These are phyloP conservation scores for Geotrichum restrictum DNA, from an alignment of 1,139 yeast genomes.

Conservation along the genomic window DNA sequence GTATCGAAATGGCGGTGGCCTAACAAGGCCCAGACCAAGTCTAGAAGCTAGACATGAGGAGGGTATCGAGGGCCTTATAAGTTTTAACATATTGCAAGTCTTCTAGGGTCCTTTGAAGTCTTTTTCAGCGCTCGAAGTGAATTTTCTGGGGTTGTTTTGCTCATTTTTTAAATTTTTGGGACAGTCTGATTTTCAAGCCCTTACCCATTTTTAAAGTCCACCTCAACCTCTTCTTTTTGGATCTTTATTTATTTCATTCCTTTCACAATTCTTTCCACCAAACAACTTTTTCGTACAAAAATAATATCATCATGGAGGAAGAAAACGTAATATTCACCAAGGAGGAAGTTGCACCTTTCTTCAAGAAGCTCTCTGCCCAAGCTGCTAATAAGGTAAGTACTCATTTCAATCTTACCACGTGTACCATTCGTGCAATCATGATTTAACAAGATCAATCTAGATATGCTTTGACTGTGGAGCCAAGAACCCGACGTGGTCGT, in stretches of 20 bases:
- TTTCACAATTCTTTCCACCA: not conserved
- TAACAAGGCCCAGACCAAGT: not conserved
- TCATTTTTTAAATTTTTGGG: not conserved
- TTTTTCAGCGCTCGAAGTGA: not conserved
- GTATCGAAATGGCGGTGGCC: not conserved
- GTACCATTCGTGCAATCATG: not conserved
- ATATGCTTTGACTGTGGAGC: constrained; percentile 92
- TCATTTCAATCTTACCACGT: not conserved
- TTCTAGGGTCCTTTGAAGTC: no score
- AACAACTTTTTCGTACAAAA: not conserved
- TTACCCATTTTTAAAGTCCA: constrained; percentile 16
- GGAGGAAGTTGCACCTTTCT: constrained; percentile 59
- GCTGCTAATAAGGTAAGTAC: constrained; percentile 65
- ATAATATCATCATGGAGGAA: constrained; percentile 36
- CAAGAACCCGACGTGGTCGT: constrained; percentile 98
- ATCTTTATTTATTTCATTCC: not conserved
- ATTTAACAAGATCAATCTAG: no score
- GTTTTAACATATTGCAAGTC: not conserved
- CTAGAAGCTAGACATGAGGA: not conserved
- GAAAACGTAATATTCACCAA: constrained; percentile 50
- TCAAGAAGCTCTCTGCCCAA: constrained; percentile 55
- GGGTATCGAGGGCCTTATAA: not conserved
- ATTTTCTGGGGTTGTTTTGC: constrained; percentile 4
- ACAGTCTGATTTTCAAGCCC: not conserved
- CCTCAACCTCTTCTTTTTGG: constrained; percentile 7